A percentile compares a stretch with the other conserved stretches of the same genome.
These are phyloP conservation scores for Perilla frutescens DNA, from an alignment of 257 asterid species.

Conservation along the genomic window DNA sequence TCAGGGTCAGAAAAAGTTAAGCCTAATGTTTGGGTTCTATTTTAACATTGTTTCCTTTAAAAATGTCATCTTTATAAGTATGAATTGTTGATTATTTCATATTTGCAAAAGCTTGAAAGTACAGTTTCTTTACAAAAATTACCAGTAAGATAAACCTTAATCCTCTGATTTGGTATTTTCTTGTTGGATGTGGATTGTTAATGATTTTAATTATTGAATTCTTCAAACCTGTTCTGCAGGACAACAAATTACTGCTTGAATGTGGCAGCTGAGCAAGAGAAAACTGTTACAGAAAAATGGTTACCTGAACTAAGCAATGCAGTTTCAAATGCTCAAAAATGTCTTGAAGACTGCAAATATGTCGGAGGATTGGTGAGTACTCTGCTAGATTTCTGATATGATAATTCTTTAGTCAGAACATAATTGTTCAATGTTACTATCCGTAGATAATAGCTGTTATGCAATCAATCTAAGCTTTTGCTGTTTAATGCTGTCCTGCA, in stretches of 20 bases:
- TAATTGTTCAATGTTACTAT: constrained; percentile 20
- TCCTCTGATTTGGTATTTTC: constrained; percentile 13
- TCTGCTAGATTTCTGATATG: background rate
- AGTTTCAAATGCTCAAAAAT: constrained; percentile 80
- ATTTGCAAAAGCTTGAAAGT: background rate
- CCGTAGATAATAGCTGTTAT: constrained; percentile 19
- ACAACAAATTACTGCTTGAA: constrained; percentile 85
- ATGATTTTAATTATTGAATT: constrained; percentile 20
- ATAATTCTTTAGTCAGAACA: constrained; percentile 2
- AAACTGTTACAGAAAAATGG: constrained; percentile 83
- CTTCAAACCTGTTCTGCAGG: constrained; percentile 55
- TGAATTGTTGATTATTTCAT: constrained; percentile 8
- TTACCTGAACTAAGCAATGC: constrained; percentile 77
- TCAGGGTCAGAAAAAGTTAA: constrained; percentile 17
- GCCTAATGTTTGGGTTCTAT: background rate
- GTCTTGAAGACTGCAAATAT: constrained; percentile 88
- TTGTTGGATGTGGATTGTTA: constrained; percentile 22
- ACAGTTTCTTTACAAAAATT: constrained; percentile 23
- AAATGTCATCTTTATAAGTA: constrained; percentile 1
- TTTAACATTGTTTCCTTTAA: background rate
- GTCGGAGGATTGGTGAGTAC: constrained; percentile 95
- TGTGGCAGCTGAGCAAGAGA: constrained; percentile 92
- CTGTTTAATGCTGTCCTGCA: too few species aligned
- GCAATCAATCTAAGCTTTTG: background rate
- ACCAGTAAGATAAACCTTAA: background rate